Percentiles rank a stretch among this genome's conserved stretches.
phyloP scores from a whole-genome alignment of 2,329 filamentous ascomycete genomes.

The Helminthosporium solani region DNA sequence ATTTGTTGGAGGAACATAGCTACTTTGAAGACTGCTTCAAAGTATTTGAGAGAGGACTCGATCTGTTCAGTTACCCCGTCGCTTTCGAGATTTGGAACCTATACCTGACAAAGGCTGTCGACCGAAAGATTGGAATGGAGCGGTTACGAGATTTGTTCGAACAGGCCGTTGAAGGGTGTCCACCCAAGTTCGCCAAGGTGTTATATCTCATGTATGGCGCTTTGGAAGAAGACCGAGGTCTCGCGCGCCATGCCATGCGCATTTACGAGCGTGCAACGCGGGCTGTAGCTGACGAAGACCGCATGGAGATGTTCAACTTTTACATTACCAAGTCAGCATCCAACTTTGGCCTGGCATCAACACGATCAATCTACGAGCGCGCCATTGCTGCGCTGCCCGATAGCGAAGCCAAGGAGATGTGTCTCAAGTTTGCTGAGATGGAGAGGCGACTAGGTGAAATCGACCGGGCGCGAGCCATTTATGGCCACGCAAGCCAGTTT shows the following conservation, averaged over 20 bases:
- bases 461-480: constrained; percentile 91
- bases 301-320: constrained; percentile 97
- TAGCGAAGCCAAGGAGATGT: constrained; percentile 93
- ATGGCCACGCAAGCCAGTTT: constrained; percentile 94
- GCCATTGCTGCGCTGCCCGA: constrained; percentile 94
- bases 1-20: constrained; percentile 86
- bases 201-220: constrained; percentile 98
- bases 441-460: constrained; percentile 89
- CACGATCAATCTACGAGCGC: constrained; percentile 91
- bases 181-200: constrained; percentile 92
- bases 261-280: constrained; percentile 97
- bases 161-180: constrained; percentile 91
- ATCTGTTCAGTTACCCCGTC: constrained; percentile 98
- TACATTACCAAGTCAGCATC: constrained; percentile 99
- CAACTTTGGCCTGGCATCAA: constrained; percentile 95
- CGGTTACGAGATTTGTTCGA: constrained; percentile 92
- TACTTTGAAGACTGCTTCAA: constrained; percentile 99
- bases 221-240: constrained; percentile 89
- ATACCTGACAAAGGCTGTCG: constrained; percentile 95
- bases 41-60: constrained; percentile 89
- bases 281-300: constrained; percentile 90
- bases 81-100: constrained; percentile 99
- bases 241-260: constrained; percentile 95
- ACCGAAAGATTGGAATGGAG: constrained; percentile 94
- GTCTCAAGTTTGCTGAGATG: constrained; percentile 97